Conservation (phyloP, 192 early-diverging fungal genomes). For the Coemansia sp. region DNA sequence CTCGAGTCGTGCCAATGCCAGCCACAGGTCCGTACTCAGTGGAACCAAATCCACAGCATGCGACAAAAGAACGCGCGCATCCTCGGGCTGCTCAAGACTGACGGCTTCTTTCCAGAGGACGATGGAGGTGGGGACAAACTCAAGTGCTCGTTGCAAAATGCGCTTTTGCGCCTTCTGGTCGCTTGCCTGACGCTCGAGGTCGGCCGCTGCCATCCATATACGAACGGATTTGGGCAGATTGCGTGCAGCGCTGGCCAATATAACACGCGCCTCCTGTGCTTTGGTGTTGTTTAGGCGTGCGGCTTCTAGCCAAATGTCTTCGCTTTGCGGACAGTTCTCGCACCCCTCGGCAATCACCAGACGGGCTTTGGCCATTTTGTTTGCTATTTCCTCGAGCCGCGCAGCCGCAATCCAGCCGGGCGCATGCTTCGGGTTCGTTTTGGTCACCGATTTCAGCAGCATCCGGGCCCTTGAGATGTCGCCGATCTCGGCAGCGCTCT, state of each 20-base stretch:
- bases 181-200: constrained; percentile 62
- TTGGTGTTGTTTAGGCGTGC: constrained; percentile 83
- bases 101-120: constrained; percentile 92
- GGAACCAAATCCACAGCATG: constrained; percentile 95
- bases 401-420: constrained; percentile 99
- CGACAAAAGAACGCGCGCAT: constrained; percentile 86
- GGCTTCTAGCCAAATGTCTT: constrained; percentile 97
- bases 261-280: constrained; percentile 70
- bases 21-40: constrained; percentile 88
- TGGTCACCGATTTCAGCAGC: constrained; percentile 86
- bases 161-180: constrained; percentile 74
- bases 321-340: constrained; percentile 88
- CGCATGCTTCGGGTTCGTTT: constrained; percentile 93
- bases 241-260: constrained; percentile 88
- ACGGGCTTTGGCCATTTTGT: constrained; percentile 79
- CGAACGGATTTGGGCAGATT: constrained; percentile 89
- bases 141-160: constrained; percentile 87
- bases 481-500: constrained; percentile 68
- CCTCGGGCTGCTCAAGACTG: constrained; percentile 85
- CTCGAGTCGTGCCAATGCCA: constrained; percentile 92
- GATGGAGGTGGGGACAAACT: constrained; percentile 90
- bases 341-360: constrained; percentile 88
- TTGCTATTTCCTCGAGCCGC: constrained; percentile 90
- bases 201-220: constrained; percentile 87
- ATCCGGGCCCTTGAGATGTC: constrained; percentile 90